phyloP scores from a whole-genome alignment of 2,329 filamentous ascomycete genomes.

The Ceratocystis lukuohia region DNA sequence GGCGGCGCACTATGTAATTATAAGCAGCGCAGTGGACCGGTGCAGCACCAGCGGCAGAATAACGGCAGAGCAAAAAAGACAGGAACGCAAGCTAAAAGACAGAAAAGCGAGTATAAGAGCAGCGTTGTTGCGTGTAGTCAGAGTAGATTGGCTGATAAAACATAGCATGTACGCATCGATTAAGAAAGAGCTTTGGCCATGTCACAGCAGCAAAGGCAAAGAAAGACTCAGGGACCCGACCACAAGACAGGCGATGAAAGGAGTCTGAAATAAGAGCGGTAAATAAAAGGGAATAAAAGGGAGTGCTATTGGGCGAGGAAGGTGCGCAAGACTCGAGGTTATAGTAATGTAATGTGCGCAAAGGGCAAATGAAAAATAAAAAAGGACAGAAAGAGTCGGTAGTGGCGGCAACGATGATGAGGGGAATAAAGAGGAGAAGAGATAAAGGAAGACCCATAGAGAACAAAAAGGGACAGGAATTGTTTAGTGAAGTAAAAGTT shows the following conservation, averaged over 20 bases:
- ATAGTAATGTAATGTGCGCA: neutral
- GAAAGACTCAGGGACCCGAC: neutral
- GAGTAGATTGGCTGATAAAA: neutral
- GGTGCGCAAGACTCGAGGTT: neutral
- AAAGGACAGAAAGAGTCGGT: neutral
- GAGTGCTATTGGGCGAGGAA: neutral
- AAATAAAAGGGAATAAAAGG: neutral
- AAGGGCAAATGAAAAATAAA: neutral
- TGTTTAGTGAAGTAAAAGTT: neutral
- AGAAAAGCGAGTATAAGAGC: neutral
- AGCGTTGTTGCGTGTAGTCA: neutral
- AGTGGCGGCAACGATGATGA: neutral
- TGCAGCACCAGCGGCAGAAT: neutral
- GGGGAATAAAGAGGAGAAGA: neutral
- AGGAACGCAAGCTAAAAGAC: too few relatives aligned
- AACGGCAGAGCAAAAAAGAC: neutral
- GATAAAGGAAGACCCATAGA: neutral
- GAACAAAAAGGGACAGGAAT: neutral
- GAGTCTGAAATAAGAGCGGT: neutral
- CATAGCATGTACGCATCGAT: neutral
- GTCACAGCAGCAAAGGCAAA: neutral
- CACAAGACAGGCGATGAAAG: neutral
- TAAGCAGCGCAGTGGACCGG: neutral
- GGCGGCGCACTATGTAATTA: neutral
- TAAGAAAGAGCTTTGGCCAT: neutral